Percentiles rank a stretch among this genome's conserved stretches.
phyloP scores from a whole-genome alignment of 345 rosid genomes.

The Trapa bicornis region DNA sequence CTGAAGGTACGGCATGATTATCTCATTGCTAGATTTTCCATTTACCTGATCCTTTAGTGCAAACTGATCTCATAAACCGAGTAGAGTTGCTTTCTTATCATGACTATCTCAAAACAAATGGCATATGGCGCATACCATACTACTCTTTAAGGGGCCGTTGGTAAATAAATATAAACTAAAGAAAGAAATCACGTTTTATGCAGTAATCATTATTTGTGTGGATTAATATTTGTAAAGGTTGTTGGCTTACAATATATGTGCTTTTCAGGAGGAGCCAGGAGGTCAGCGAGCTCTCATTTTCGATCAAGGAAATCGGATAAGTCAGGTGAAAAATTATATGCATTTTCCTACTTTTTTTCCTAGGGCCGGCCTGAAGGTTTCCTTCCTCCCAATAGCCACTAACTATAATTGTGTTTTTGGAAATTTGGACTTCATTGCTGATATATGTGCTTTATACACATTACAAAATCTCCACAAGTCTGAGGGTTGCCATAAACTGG shows the following conservation, averaged over 20 bases:
- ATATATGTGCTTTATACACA: too few relatives aligned
- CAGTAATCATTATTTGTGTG: neutral
- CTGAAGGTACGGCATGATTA: slow-evolving; percentile 34
- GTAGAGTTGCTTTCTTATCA: neutral
- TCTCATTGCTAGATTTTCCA: neutral
- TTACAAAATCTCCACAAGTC: too few relatives aligned
- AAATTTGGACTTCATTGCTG: too few relatives aligned
- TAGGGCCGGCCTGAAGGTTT: neutral
- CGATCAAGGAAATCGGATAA: slow-evolving; percentile 89
- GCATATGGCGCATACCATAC: neutral
- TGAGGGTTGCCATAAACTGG: too few relatives aligned
- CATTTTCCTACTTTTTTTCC: neutral
- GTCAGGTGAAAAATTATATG: slow-evolving; percentile 39
- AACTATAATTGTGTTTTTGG: neutral
- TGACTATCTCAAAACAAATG: neutral
- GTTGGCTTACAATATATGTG: neutral
- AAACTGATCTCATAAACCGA: neutral
- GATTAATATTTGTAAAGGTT: neutral
- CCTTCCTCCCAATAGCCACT: neutral
- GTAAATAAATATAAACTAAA: neutral
- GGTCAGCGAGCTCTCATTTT: slow-evolving; percentile 95
- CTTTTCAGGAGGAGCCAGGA: slow-evolving; percentile 84
- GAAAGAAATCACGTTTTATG: neutral
- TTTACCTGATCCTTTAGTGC: slow-evolving; percentile 6
- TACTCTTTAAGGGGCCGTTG: neutral